Base-by-base conservation (phyloP, 2,329 filamentous ascomycete genomes). In the Phaeomoniella chlamydospora region DNA sequence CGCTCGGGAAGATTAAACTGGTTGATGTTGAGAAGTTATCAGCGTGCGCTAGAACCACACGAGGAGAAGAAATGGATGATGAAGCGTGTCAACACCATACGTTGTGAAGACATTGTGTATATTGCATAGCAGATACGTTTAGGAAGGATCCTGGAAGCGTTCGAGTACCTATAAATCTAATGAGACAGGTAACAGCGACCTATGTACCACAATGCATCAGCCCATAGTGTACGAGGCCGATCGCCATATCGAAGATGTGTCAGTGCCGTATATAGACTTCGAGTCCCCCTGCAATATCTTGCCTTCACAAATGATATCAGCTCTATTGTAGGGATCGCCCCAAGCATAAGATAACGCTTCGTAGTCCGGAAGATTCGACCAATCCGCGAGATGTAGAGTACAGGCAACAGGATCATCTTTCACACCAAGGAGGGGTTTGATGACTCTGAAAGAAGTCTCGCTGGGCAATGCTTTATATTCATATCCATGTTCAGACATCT, bases 271-370 rank as follows among this genome's bases (percentile, higher is more conserved):
- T 34, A 14, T 5, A 34, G 33, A 19, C 19, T 34, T 5, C 5
- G 13, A n/a, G 9, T 22, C 13, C 15, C 19, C 5, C 13, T 34
- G 22, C 19, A 17, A n/a, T 34, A 9, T 12, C 33, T 34, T 34
- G 5, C 15, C 33, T n/a, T 34, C 19, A 16, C 14, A 19, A 9
- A 18, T 19, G 14, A 17, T 34, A 19, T 6, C 14, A 14, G 15
- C 15, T 16, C 14, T 19, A 13, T 11, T 16, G 5, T 10, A 6
- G 13, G 9, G 14, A 11, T 13, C 5, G 6, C 33, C 33, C 33
- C 33, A 34, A 12, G 17, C 17, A 13, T 34, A 34, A 5, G 33
- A 34, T 6, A 34, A 17, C 14, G 33, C 33, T 18, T 34, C 33
- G 17, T 34, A 34, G 14, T 22, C 15, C 14, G 33, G 15, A 34